phyloP scores from a whole-genome alignment of 805 yeast species.

The Wickerhamomyces sydowiorum region DNA sequence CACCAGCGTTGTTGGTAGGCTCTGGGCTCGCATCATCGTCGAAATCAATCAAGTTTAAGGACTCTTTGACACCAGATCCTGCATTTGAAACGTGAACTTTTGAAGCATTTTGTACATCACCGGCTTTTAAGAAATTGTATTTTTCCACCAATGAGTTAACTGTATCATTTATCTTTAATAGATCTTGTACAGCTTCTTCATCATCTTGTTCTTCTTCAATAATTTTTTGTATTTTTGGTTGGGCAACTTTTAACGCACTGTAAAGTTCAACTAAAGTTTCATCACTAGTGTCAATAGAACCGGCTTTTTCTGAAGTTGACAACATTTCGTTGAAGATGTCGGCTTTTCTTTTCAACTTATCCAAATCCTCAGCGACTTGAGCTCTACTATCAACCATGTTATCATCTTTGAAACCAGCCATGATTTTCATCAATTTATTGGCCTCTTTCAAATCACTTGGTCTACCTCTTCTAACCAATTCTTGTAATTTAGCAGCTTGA shows the following conservation, averaged over 20 bases:
- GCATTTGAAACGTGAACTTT: conserved; percentile 36
- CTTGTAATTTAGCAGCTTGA: conserved; percentile 93
- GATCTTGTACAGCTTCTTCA: conserved; percentile 57
- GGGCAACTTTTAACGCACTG: conserved; percentile 72
- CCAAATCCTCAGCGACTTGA: conserved; percentile 77
- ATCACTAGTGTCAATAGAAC: conserved; percentile 30
- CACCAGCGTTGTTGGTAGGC: conserved; percentile 31
- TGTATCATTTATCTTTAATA: conserved; percentile 68
- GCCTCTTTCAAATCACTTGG: conserved; percentile 96
- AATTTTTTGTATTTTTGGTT: conserved; percentile 81
- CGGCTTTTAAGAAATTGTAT: conserved; percentile 58
- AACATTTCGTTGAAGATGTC: conserved; percentile 88
- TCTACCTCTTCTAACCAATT: conserved; percentile 88
- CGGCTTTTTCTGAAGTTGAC: conserved; percentile 37
- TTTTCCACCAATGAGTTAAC: conserved; percentile 66
- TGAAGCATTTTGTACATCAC: conserved; percentile 53
- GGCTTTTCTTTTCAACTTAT: conserved; percentile 77
- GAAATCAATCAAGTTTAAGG: conserved; percentile 65
- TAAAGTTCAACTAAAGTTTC: conserved; percentile 81
- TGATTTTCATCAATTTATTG: conserved; percentile 90
- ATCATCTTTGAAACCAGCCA: conserved; percentile 96
- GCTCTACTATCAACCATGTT: conserved; percentile 58
- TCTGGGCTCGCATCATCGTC: conserved; percentile 39
- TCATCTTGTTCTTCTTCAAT: conserved; percentile 74
- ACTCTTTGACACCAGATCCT: conserved; percentile 25